Percentiles rank a stretch among this genome's conserved stretches.
These are phyloP conservation scores for Amanita subjunquillea DNA, from an alignment of 768 basidiomycete species.

Conservation along the genomic window DNA sequence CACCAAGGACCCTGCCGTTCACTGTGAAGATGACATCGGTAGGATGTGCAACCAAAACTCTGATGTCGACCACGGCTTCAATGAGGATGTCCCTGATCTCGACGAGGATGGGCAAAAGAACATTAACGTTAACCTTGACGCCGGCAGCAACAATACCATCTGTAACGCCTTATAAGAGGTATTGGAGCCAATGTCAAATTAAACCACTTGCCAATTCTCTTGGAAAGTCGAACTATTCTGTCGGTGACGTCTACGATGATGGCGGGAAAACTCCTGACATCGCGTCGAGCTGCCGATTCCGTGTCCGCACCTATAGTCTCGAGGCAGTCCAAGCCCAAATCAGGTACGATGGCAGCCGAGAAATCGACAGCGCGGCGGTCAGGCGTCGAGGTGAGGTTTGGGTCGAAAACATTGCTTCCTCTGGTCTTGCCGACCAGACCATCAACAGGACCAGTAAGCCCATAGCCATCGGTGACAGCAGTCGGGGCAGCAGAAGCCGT, in stretches of 20 bases:
- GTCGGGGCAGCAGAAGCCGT: neutral
- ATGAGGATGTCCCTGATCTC: neutral
- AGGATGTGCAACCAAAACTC: too few relatives aligned
- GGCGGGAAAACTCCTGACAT: neutral
- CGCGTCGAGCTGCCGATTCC: neutral
- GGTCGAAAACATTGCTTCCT: neutral
- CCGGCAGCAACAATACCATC: neutral
- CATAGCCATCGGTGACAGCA: neutral
- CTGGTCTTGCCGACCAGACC: neutral
- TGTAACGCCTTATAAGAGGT: neutral
- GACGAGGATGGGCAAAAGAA: neutral
- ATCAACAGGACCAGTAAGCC: neutral
- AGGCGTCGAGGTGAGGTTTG: too few relatives aligned
- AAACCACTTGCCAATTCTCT: neutral
- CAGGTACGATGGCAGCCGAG: too few relatives aligned
- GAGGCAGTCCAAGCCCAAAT: too few relatives aligned
- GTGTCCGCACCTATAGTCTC: too few relatives aligned
- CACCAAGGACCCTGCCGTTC: neutral
- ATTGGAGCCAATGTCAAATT: neutral
- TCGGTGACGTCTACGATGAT: neutral
- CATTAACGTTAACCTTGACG: neutral
- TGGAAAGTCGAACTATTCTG: neutral
- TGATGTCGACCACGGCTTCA: neutral
- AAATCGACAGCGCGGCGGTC: too few relatives aligned
- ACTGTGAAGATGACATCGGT: neutral